Evolutionary conservation across 345 rosid genomes (phyloP), one percentile per base, ranked within the genome.

Genomic region (Citrus sinensis): DNA sequence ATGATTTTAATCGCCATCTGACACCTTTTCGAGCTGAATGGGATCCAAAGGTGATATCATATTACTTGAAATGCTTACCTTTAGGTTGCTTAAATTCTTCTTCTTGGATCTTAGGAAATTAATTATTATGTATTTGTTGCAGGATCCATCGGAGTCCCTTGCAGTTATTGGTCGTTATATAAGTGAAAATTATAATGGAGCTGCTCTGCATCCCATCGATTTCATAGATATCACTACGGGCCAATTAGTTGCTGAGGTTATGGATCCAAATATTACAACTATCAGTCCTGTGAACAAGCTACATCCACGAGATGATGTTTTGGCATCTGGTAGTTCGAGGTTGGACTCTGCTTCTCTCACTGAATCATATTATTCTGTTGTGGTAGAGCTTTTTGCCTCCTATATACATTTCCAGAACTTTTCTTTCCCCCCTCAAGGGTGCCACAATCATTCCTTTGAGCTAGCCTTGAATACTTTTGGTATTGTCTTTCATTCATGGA

Each of bases 261-360:
- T 89, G 95, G 98, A 96, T 89, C 97, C 95, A 2, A 94, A 92
- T 81, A 90, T 96, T 22, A 91, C 97, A 40, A 96, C 99, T 25
- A 96, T 96, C 27, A 94, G 85, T 85, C 98, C 98, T 27, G 98
- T 96, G 75, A 96, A 92, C 86, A 96, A 94, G 90, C 85, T 92
- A 27, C 98, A 96, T 82, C 97, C 99, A 6, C 86, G 93, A 5
- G 99, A 92, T 74, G 99, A 94, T 88, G 88, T 94, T 78, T 83
- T 96, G 90, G 99, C 97, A 10, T 83, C 97, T 17, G 99, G 99
- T 59, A 96, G 97, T 84, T 94, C 98, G 70, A 96, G 99, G 99
- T 95, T 82, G 0, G 71, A 59, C 46, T 76, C 65, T 55, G 8
- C 70, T 64, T 78, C 73, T 69, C 58, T 46, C 9, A 22, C 59